Base-by-base conservation (phyloP, 768 basidiomycete genomes). In the Mycena rosella region DNA sequence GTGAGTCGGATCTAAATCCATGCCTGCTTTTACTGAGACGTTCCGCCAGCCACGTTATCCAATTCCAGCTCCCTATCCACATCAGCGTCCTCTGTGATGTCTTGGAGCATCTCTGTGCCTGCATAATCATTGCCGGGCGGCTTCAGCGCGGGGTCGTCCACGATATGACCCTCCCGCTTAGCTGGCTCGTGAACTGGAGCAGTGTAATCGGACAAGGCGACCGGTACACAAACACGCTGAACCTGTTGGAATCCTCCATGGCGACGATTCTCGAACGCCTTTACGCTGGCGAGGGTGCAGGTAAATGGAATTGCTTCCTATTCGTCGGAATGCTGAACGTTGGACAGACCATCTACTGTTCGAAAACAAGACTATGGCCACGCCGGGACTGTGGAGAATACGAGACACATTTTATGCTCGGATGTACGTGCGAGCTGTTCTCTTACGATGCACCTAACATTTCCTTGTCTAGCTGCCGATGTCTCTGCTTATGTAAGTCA, bases 401-500 rank as follows among this genome's bases (percentile, higher is more conserved):
- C 78, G 81, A 38, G 74, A 76, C 27, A 73, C 84, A 0, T 88
- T 86, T 65, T 80, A 82, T 10, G 77, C 82, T n/a, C 80, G 87
- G 49, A 75, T 88, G 87, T 88, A 68, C 67, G 87, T 78, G 32
- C 14, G 26, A 63, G 32, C 4, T 54, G 24, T 18, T 27, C 32
- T 63, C 32, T 22, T 47, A 29, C 24, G 48, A 10, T 7, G 40
- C 26, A 57, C 22, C 10, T 15, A 36, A 49, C n/a, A 47, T 5
- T 36, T 4, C 54, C 63, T 59, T n/a, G 26, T 38, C 47, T 54
- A 89, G 88, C 22, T 88, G 85, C 69, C 78, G 81, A 66, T 78
- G 81, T 11, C 69, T 89, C 9, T 84, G 83, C 61, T 72, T 89
- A 34, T 67, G 89, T 89, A 73, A 51, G 89, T 89, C 73, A 51